phyloP scores from a whole-genome alignment of 139 green algal genomes.

The Desmodesmus armatus region DNA sequence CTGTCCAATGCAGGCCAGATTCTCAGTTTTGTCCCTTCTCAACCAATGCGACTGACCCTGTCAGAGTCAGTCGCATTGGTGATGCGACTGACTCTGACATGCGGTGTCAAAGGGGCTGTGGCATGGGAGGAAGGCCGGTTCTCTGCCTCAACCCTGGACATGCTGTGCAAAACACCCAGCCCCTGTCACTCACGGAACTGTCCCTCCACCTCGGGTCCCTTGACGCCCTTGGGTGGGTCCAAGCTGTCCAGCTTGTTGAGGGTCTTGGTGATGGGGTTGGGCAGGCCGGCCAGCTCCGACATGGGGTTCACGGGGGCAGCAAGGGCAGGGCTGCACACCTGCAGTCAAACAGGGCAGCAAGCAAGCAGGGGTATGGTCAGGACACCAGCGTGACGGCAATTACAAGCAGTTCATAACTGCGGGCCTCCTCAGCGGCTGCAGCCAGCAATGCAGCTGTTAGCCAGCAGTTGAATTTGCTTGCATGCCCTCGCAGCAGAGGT shows the following conservation, averaged over 20 bases:
- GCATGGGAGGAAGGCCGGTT: no score
- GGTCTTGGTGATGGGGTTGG: not conserved
- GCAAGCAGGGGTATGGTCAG: not conserved
- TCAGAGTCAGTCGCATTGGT: no score
- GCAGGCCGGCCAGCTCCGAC: conserved; percentile 20
- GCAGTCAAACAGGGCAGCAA: not conserved
- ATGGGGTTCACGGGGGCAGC: not conserved
- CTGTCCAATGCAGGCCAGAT: no score
- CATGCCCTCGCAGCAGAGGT: not conserved
- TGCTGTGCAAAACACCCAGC: no score
- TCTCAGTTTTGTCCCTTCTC: no score
- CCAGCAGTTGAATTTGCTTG: not conserved
- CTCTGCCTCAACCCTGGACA: no score
- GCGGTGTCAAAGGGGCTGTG: no score
- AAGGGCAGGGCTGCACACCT: conserved; percentile 7
- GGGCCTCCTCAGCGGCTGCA: not conserved
- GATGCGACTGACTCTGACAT: no score
- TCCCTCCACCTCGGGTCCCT: conserved; percentile 19
- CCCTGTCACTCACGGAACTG: conserved; percentile 19
- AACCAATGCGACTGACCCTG: no score
- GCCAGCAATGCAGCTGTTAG: not conserved
- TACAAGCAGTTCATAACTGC: not conserved
- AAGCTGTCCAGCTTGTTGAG: conserved; percentile 33
- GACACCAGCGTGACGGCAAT: not conserved
- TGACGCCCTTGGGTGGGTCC: conserved; percentile 12